Evolutionary conservation across 192 early-diverging fungal species (phyloP), one percentile per base, ranked within the genome.

Genomic region (Physocladia obscura): DNA sequence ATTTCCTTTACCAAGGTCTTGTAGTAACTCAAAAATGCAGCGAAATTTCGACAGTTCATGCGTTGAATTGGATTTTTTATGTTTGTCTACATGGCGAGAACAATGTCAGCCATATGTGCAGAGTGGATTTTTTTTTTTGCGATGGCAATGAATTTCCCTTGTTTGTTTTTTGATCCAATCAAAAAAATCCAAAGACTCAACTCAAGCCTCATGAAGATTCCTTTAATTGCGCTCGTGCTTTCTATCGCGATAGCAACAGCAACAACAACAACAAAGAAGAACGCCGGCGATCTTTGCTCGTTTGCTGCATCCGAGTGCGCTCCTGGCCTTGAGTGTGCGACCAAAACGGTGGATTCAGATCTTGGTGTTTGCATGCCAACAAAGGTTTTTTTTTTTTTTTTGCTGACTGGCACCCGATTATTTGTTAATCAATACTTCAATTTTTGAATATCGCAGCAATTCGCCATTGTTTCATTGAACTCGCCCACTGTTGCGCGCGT

Each of bases 401-500:
- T 35, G 30, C n/a, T 2, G 24, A n/a, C n/a, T 15, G 21, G 6
- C 21, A 48, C 19, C 29, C 61, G n/a, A 13, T 47, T 26, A 24
- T 13, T 6, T 15, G 22, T 30, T 48, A 15, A 17, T 48, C 30
- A 13, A 48, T 24, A 6, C 39, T 1, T 29, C 19, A 11, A n/a
- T 35, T 36, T n/a, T n/a, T 49, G 1, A 15, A 11, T n/a, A 37
- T 26, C 30, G 37, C 57, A 38, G 29, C 62, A n/a, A 4, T 51
- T 19, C 1, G 35, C 65, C 1, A 57, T 68, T 26, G 65, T 57
- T 22, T 34, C 65, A 13, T 37, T 24, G 21, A 68, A 68, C 65
- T 54, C 65, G 3, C 34, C 22, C 15, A 35, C 50, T 4, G 65
- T 68, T 22, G 65, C 65, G 32, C 65, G 65, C 13, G 65, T 68